Conservation (phyloP, 108 stramenopile genomes). For the Aureococcus anophagefferens region DNA sequence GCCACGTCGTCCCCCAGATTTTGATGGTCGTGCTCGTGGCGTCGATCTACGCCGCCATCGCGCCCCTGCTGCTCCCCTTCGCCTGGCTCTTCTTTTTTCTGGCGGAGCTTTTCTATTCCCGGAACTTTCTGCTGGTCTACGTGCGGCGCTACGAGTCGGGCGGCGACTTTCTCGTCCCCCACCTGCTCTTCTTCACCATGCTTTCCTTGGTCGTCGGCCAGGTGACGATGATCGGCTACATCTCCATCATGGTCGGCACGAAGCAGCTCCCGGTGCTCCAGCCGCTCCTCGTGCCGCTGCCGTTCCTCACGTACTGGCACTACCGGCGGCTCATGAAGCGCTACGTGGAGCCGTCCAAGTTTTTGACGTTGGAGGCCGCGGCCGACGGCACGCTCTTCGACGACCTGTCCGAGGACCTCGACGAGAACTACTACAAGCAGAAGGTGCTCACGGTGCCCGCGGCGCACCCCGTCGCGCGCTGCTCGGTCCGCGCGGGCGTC, state of each 20-base stretch:
- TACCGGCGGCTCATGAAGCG: not conserved
- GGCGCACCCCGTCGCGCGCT: too few species aligned
- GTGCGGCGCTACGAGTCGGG: not conserved
- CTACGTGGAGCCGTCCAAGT: not conserved
- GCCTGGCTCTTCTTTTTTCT: not conserved
- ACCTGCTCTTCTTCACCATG: not conserved
- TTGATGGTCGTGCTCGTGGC: not conserved
- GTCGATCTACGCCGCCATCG: not conserved
- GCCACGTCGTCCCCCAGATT: not conserved
- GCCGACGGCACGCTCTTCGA: too few species aligned
- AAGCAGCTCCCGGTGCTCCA: not conserved
- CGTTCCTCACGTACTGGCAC: not conserved
- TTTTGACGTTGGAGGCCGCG: not conserved
- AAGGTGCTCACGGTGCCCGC: too few species aligned
- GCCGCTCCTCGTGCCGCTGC: not conserved
- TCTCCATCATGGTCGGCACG: too few species aligned
- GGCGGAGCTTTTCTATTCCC: not conserved
- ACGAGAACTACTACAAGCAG: too few species aligned
- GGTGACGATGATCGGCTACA: not conserved
- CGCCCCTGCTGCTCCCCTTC: not conserved
- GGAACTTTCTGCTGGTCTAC: not conserved
- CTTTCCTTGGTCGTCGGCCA: not conserved
- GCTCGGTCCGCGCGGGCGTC: too few species aligned
- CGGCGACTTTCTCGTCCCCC: not conserved
- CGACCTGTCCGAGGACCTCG: too few species aligned